Evolutionary conservation across 2,329 filamentous ascomycete species (phyloP).

Genomic region (Scytalidium lignicola): DNA sequence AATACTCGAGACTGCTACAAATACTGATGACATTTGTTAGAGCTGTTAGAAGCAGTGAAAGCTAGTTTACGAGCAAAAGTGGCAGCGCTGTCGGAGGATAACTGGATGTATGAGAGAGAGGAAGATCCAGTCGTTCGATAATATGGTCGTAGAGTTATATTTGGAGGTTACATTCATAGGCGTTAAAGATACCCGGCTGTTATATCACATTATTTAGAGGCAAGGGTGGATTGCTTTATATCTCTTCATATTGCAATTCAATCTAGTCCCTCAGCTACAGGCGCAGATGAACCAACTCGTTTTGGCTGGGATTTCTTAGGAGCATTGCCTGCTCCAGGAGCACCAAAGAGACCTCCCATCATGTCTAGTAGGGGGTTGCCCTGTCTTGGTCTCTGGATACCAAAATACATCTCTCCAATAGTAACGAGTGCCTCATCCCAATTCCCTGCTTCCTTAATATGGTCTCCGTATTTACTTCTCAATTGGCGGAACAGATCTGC

Average conservation of each 20-base stretch:
- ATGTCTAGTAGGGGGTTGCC: conserved; percentile 94
- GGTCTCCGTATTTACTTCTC: conserved; percentile 70
- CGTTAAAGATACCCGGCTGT: conserved; percentile 21
- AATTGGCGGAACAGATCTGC: conserved; percentile 77
- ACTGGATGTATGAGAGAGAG: conserved; percentile 79
- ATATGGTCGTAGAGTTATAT: not conserved
- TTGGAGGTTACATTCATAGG: conserved; percentile 4
- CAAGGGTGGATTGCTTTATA: not conserved
- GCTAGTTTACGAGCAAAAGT: conserved; percentile 69
- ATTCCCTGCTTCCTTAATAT: conserved; percentile 69
- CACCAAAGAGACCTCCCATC: conserved; percentile 93
- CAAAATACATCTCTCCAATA: conserved; percentile 96
- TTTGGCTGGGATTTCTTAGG: conserved; percentile 29
- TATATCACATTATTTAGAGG: conserved; percentile 11
- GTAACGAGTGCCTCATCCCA: conserved; percentile 83
- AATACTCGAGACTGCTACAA: not conserved
- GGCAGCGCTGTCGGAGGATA: conserved; percentile 70
- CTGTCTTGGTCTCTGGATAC: conserved; percentile 80
- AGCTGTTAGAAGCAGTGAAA: conserved; percentile 64
- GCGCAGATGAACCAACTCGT: conserved; percentile 36
- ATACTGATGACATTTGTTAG: conserved; percentile 33
- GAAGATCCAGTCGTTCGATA: conserved; percentile 16
- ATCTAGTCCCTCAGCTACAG: conserved; percentile 55
- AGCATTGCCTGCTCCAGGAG: conserved; percentile 54
- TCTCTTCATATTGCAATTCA: conserved; percentile 29